Percentiles rank a stretch among this genome's conserved stretches.
Conservation (phyloP, 176 grass and related monocot genomes). For the Puya raimondii region DNA sequence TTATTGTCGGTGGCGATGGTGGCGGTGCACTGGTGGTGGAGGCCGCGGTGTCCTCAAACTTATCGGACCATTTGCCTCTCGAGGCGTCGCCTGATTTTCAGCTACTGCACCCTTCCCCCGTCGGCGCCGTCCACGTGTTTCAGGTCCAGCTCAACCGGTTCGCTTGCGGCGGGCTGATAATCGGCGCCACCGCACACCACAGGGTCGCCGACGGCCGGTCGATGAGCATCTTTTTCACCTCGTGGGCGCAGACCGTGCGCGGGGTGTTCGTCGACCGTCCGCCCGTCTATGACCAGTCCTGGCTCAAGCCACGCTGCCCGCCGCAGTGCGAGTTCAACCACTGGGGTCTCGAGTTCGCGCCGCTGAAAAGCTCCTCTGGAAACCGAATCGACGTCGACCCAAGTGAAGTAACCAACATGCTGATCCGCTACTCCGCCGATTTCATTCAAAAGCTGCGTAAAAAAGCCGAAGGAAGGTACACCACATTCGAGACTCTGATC, state of each 20-base stretch:
- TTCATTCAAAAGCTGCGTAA: slow-evolving; percentile 21
- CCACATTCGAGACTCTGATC: slow-evolving; percentile 44
- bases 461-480: slow-evolving; percentile 26
- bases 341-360: slow-evolving; percentile 36
- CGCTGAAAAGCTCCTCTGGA: neutral
- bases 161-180: slow-evolving; percentile 33
- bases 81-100: slow-evolving; percentile 15
- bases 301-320: slow-evolving; percentile 21
- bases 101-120: slow-evolving; percentile 15
- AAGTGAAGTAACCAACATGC: slow-evolving; percentile 29
- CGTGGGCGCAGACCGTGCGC: slow-evolving; percentile 31
- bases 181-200: slow-evolving; percentile 35
- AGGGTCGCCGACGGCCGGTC: slow-evolving; percentile 41
- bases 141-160: slow-evolving; percentile 48
- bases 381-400: neutral
- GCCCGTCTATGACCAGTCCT: slow-evolving; percentile 17
- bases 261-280: neutral
- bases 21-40: slow-evolving; percentile 26
- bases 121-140: neutral
- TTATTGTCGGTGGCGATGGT: slow-evolving; percentile 3
- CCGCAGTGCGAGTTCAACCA: slow-evolving; percentile 41
- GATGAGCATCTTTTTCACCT: slow-evolving; percentile 35
- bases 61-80: slow-evolving; percentile 36
- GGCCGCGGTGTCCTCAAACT: slow-evolving; percentile 15
- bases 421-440: slow-evolving; percentile 24